Conservation (phyloP, 2,329 filamentous ascomycete species). For the Aspergillus sp. region DNA sequence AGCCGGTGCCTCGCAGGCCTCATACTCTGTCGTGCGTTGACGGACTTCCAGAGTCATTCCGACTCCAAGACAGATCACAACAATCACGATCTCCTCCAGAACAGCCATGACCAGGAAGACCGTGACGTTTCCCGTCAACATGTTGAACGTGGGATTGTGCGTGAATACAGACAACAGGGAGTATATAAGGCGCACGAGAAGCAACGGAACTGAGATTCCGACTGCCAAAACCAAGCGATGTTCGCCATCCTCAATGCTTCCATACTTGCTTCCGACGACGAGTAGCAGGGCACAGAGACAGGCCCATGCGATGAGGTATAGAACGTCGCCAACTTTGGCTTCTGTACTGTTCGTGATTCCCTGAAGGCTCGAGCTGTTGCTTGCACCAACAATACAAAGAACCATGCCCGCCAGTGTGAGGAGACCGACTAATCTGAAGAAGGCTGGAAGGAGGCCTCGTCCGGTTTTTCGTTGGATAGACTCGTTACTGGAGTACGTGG, state of each 20-base stretch:
- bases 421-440: slow-evolving; percentile 35
- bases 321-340: slow-evolving; percentile 46
- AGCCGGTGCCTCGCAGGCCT: not conserved
- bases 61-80: slow-evolving; percentile 44
- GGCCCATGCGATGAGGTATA: slow-evolving; percentile 48
- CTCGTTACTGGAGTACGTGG: slow-evolving; percentile 21
- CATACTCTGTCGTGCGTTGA: not conserved
- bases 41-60: slow-evolving; percentile 27
- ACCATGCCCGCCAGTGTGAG: slow-evolving; percentile 37
- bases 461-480: slow-evolving; percentile 25
- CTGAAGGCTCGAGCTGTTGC: slow-evolving; percentile 23
- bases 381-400: slow-evolving; percentile 47
- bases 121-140: slow-evolving; percentile 42
- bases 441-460: slow-evolving; percentile 21
- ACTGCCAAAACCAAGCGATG: slow-evolving; percentile 50
- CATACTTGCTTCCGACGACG: slow-evolving; percentile 33
- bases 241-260: slow-evolving; percentile 47
- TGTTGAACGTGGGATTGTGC: slow-evolving; percentile 46
- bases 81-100: slow-evolving; percentile 54
- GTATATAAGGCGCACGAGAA: slow-evolving; percentile 55
- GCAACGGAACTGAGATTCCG: slow-evolving; percentile 49
- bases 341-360: slow-evolving; percentile 40
- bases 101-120: slow-evolving; percentile 52
- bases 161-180: slow-evolving; percentile 48
- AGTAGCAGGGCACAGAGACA: slow-evolving; percentile 39